Evolutionary conservation across 768 basidiomycete species (phyloP).

Genomic region (Amanita phalloides): DNA sequence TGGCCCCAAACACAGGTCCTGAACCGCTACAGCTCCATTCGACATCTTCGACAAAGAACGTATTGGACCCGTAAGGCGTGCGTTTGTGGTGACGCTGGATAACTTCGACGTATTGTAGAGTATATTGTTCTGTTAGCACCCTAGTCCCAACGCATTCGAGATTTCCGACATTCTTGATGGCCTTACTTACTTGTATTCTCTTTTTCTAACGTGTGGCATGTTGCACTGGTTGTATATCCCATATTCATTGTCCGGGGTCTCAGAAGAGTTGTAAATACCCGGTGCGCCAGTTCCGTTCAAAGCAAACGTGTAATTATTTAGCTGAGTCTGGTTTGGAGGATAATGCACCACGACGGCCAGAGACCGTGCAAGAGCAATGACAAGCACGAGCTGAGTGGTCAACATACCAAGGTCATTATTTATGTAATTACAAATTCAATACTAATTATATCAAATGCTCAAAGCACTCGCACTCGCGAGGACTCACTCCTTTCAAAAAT

Average conservation of each 20-base stretch:
- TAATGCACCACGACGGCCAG: slow-evolving; percentile 14
- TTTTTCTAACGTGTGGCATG: slow-evolving; percentile 38
- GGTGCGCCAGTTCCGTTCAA: slow-evolving; percentile 32
- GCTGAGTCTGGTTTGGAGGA: slow-evolving; percentile 24
- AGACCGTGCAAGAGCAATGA: not conserved
- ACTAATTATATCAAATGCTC: too few relatives aligned
- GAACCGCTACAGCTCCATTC: slow-evolving; percentile 31
- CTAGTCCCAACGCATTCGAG: slow-evolving; percentile 11
- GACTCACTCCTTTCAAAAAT: too few relatives aligned
- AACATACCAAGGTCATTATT: not conserved
- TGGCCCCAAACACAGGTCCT: slow-evolving; percentile 25
- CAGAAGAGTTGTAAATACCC: slow-evolving; percentile 34
- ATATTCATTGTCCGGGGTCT: slow-evolving; percentile 26
- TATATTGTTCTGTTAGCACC: slow-evolving; percentile 22
- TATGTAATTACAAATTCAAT: too few relatives aligned
- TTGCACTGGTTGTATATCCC: slow-evolving; percentile 44
- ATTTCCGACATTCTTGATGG: not conserved
- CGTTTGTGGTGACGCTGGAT: slow-evolving; percentile 46
- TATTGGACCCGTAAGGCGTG: slow-evolving; percentile 39
- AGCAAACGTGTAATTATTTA: slow-evolving; percentile 33
- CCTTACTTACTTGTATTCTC: slow-evolving; percentile 31
- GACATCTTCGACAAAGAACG: slow-evolving; percentile 37
- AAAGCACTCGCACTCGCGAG: too few relatives aligned
- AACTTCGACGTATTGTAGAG: slow-evolving; percentile 36
- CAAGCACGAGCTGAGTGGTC: not conserved